Evolutionary conservation across 2,329 filamentous ascomycete genomes (phyloP), one percentile per base, ranked within the genome.

Genomic region (Aureobasidium sp.): DNA sequence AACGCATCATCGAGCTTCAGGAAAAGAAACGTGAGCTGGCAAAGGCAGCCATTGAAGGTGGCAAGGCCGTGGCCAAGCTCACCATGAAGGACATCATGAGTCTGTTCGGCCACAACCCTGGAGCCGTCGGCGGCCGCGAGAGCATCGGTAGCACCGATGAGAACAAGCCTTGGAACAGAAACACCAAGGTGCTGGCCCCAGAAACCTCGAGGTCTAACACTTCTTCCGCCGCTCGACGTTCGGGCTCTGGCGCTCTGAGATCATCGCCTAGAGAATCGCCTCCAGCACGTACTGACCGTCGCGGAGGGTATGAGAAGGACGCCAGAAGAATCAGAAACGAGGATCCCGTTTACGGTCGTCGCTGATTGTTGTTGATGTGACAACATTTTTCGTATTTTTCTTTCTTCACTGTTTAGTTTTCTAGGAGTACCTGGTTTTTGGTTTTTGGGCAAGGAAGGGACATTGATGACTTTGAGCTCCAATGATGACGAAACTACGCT

Each of bases 71-170:
- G 17, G 84, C 89, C 71, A 96, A 96, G 77, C 79, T 99, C 53
- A 90, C 87, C 50, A 86, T 97, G 83, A 87, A 91, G 70, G 94
- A 99, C 74, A 95, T 99, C 73, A 81, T 99, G 73, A 86, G 89
- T 53, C 81, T 99, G 60, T 99, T 99, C 77, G 85, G 84, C 64
- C 84, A 85, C 31, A 86, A 90, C 68, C 82, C 81, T 0, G 82
- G 84, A 65, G 71, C 73, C 38, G 75, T 63, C 23, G 67, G 62
- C 15, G 43, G 55, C 25, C 63, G 62, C 17, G 60, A 69, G 50
- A 66, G 42, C 25, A 49, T 49, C 33, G 55, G 55, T 23, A 49
- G 42, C 17, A 58, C 42, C 31, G 43, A 38, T 38, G 55, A 38
- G 29, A 45, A 23, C 27, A 77, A 47, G 74, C 75, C 35, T 74